phyloP scores from a whole-genome alignment of 768 basidiomycete genomes.

The Tricholoma sp. region DNA sequence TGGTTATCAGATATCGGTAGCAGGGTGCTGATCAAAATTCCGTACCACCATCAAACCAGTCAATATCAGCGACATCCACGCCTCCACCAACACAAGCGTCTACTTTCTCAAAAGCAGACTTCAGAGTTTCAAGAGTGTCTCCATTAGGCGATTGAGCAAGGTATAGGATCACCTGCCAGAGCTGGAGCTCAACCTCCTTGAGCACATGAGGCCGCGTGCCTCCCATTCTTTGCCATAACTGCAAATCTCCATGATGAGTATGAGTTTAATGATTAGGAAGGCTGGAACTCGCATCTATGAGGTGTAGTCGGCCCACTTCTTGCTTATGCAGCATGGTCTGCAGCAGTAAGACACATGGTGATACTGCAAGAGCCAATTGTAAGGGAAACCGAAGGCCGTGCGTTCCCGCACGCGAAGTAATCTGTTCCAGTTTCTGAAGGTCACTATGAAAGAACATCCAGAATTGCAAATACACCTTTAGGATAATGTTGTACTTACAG shows the following conservation, averaged over 20 bases:
- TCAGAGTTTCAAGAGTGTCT: neutral
- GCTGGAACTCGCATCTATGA: neutral
- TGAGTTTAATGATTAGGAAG: neutral
- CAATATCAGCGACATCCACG: neutral
- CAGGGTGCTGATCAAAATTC: neutral
- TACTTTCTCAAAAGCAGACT: neutral
- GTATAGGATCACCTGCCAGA: neutral
- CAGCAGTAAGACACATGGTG: neutral
- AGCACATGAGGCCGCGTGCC: neutral
- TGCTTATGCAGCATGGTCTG: slow-evolving; percentile 1
- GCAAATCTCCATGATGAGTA: neutral
- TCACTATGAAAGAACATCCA: neutral
- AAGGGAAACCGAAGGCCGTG: neutral
- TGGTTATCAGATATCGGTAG: neutral
- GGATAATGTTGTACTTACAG: neutral
- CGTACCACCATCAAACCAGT: neutral
- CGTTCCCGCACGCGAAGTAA: neutral
- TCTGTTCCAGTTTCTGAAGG: neutral
- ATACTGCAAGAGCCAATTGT: neutral
- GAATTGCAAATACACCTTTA: neutral
- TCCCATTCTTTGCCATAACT: neutral
- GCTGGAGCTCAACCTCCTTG: neutral
- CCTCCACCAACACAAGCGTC: neutral
- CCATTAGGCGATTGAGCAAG: neutral
- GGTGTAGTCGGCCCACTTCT: neutral